phyloP scores from a whole-genome alignment of 2,329 filamentous ascomycete genomes.

The Sarocladium oryzae region DNA sequence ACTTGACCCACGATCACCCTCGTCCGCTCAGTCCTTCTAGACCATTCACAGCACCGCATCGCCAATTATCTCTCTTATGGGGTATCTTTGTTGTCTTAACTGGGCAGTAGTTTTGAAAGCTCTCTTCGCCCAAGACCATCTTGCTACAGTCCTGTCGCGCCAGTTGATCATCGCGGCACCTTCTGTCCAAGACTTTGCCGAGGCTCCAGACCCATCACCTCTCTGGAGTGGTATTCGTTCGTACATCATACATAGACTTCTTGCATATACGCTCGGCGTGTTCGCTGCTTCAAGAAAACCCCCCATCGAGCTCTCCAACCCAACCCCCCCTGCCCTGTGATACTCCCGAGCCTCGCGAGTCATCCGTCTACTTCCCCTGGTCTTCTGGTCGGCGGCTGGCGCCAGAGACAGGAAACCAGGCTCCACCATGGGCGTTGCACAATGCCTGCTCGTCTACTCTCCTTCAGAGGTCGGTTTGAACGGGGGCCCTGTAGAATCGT shows the following conservation, averaged over 20 bases:
- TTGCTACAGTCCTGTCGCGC: neutral
- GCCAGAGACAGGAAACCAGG: neutral
- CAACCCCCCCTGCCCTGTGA: no score
- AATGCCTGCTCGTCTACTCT: neutral
- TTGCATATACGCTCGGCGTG: no score
- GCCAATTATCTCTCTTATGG: neutral
- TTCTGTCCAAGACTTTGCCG: neutral
- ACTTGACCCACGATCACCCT: conserved; percentile 1
- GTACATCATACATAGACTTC: no score
- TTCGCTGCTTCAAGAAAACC: no score
- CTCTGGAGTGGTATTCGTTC: neutral
- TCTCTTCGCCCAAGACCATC: neutral
- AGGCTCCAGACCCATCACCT: neutral
- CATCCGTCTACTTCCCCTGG: no score
- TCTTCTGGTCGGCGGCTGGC: no score
- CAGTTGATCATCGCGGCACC: neutral
- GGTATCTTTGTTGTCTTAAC: neutral
- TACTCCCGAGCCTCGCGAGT: no score
- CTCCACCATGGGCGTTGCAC: conserved; percentile 5
- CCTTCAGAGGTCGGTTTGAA: neutral
- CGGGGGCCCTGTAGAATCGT: conserved; percentile 2
- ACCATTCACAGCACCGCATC: neutral
- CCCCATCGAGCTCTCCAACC: no score
- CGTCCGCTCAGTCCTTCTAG: neutral
- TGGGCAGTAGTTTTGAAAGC: neutral